Percentiles rank a stretch among this genome's conserved stretches.
These are phyloP conservation scores for Polytrichum formosum DNA, from an alignment of 225 moss, liverwort and hornwort genomes.

Conservation along the genomic window DNA sequence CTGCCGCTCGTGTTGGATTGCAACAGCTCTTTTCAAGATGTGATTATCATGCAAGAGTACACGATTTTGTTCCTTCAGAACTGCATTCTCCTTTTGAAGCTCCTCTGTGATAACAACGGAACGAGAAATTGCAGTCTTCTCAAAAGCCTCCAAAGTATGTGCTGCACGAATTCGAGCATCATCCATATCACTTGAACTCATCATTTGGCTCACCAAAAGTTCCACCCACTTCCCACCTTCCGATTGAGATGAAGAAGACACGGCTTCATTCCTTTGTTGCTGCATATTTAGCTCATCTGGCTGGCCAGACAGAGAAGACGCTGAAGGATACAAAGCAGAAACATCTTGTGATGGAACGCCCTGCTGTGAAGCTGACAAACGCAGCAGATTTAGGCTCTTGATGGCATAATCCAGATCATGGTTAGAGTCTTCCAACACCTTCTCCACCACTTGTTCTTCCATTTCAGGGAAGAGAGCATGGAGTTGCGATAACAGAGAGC, in stretches of 20 bases:
- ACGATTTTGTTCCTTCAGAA: conserved; percentile 67
- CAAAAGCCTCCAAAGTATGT: conserved; percentile 70
- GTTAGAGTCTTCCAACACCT: conserved; percentile 61
- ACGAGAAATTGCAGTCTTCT: conserved; percentile 62
- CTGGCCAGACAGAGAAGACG: conserved; percentile 1
- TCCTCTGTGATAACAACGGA: conserved; percentile 39
- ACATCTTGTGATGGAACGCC: conserved; percentile 20
- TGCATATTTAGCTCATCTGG: conserved; percentile 23
- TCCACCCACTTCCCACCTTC: conserved; percentile 83
- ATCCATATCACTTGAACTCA: conserved; percentile 60
- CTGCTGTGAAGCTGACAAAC: conserved; percentile 48
- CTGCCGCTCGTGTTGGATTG: conserved; percentile 74
- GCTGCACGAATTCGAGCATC: conserved; percentile 68
- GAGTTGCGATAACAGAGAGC: conserved; percentile 39
- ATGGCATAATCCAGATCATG: conserved; percentile 76
- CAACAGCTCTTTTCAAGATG: conserved; percentile 70
- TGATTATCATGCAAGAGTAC: conserved; percentile 67
- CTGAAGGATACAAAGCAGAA: neutral
- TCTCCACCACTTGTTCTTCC: conserved; percentile 67
- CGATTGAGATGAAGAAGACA: conserved; percentile 30
- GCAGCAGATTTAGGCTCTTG: conserved; percentile 67
- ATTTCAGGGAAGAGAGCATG: conserved; percentile 40
- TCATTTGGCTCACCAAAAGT: conserved; percentile 72
- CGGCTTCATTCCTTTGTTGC: conserved; percentile 18
- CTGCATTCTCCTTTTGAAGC: conserved; percentile 51